Base-by-base conservation (phyloP, 495 filamentous ascomycete genomes). In the Daldinia vernicosa region DNA sequence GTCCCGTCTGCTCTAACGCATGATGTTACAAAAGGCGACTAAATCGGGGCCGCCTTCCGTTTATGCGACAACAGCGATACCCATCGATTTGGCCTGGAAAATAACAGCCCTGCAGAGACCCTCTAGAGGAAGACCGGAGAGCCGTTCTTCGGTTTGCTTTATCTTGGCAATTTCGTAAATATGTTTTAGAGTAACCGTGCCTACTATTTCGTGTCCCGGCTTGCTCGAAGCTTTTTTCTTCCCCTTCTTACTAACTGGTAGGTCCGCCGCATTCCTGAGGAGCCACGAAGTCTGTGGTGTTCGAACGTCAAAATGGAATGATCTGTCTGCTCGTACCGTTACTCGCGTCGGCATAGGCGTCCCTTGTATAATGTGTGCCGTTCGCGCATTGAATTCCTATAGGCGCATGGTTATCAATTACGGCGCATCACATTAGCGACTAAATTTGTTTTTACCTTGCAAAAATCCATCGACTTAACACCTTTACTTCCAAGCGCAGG, bases 381-480 rank as follows among this genome's bases (percentile, higher is more conserved):
- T 99, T 56, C 95, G 86, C 35, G 95, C 95, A 75, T 99, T 99
- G 86, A 98, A 99, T 81, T 99, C 95, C 95, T 99, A 50, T 24
- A 51, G 19, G 33, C 6, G 61, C 28, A 64, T 52, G 6, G 56
- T 51, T 52, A 45, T 63, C 54, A 69, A 53, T 39, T 14, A 12
- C 32, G 3, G 32, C 57, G n/a, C 58, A 30, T 39, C 15, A 15
- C 11, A 22, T 12, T 19, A n/a, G 8, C 8, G 22, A 15, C 17
- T 32, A 11, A 26, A 28, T 26, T 51, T 43, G 37, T 67, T 69
- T 83, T 71, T 76, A 98, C 95, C 88, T 99, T 99, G 87, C 95
- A 98, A 79, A 98, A 98, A 81, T 99, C 96, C 91, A 99, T 99
- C 66, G 91, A 94, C 85, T 99, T 99, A 43, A 99, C 92, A 84